Evolutionary conservation across 2,329 filamentous ascomycete species (phyloP), one percentile per base, ranked within the genome.

Genomic region (Colletotrichum godetiae): DNA sequence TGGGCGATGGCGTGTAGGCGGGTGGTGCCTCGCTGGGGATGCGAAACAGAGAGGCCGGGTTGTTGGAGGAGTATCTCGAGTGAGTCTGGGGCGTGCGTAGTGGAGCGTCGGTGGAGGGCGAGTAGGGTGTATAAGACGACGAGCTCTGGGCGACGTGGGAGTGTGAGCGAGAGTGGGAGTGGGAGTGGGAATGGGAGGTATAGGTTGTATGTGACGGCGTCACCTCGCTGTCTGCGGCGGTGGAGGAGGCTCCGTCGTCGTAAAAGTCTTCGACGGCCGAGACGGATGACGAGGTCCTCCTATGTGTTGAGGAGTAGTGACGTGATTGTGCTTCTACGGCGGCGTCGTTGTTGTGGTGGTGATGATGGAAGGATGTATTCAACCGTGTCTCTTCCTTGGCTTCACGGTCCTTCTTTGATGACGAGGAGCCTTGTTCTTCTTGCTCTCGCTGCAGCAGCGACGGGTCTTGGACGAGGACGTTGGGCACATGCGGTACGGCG

Each of bases 401-500:
- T 76, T 88, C 86, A 35, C 79, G 79, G 27, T 83, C 84, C 80
- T 89, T 89, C 68, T 33, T 59, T n/a, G 53, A 58, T n/a, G 58
- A 49, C 10, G 59, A 35, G 49, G 82, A 74, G 76, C 78, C 42
- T 42, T 42, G 37, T 6, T 42, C 37, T 42, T 42, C 13, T 42
- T 42, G 37, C 74, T 80, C 72, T 76, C 80, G 74, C 82, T 78
- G 74, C 80, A 78, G 78, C 65, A 87, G 78, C 58, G 84, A 87
- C 59, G 87, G 86, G 73, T 89, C 87, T 74, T 83, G 81, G 67
- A 89, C 84, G 73, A 87, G 80, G 64, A 88, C 80, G 78, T 88
- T 84, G 55, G 87, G 87, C 15, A 88, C 84, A 68, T 78, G 80
- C 53, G 86, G 87, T 12, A 85, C 83, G 74, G 80, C 80, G 65